Conservation (phyloP, 2,329 filamentous ascomycete genomes). For the Aspergillaceae sp. region DNA sequence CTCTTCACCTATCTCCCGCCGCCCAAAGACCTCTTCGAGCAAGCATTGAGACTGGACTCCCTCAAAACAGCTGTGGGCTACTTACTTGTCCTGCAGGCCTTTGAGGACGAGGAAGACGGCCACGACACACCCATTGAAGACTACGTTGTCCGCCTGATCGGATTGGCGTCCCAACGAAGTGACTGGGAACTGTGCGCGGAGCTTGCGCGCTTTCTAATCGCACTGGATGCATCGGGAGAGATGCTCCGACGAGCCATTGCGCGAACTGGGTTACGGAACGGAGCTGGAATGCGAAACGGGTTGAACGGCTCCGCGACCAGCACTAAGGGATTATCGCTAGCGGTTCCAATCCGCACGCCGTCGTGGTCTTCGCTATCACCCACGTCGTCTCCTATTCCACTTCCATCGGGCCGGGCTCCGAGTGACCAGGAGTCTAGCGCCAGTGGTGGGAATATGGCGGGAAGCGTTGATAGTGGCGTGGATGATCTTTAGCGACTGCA, state of each 20-base stretch:
- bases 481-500: not conserved
- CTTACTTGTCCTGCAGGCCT: constrained; percentile 83
- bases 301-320: constrained; percentile 18
- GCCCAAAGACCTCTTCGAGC: constrained; percentile 85
- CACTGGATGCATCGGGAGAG: constrained; percentile 77
- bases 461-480: not conserved
- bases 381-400: constrained; percentile 19
- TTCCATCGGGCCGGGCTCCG: not conserved
- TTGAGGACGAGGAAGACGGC: constrained; percentile 45
- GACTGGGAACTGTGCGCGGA: constrained; percentile 97
- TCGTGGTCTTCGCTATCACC: constrained; percentile 27
- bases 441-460: not conserved
- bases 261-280: constrained; percentile 29
- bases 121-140: constrained; percentile 47
- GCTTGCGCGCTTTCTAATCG: constrained; percentile 86
- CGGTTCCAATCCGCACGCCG: constrained; percentile 20
- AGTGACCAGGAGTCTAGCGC: constrained; percentile 4
- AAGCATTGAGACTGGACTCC: constrained; percentile 73
- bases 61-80: constrained; percentile 95
- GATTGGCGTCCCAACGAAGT: constrained; percentile 68
- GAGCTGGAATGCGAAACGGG: constrained; percentile 6
- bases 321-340: constrained; percentile 28
- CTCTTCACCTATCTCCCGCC: constrained; percentile 86
- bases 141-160: constrained; percentile 66
- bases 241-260: constrained; percentile 51